Evolutionary conservation across 257 asterid genomes (phyloP), one percentile per base, ranked within the genome.

Genomic region (Solanum chiquidenum): DNA sequence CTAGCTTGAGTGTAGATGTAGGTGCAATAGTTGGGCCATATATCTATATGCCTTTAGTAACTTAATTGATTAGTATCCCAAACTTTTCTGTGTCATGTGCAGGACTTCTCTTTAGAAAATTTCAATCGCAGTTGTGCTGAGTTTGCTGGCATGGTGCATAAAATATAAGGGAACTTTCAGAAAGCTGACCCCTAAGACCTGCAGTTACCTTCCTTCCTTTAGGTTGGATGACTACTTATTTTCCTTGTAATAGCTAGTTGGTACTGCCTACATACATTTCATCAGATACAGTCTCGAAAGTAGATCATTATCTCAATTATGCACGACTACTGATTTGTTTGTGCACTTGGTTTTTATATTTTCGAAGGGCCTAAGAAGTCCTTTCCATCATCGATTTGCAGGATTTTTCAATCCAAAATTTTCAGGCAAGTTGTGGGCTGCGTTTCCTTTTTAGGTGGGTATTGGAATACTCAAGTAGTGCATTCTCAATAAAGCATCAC

Each of bases 91-190:
- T 90, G 89, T 77, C 89, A 87, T 85, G 87, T 95, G 98, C 97
- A 97, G 99, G 99, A 87, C 72, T 97, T 95, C 94, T 94, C 96
- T 83, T 87, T 94, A 83, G 97, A 94, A 88, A 91, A 92, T 84
- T 97, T 91, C 94, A 89, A 89, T 35, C 40, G 89, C 92, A 95
- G 97, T 91, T 55, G 90, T 86, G 95, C 93, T 91, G 94, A 90
- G 87, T 94, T 94, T 88, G 88, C 89, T 79, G 90, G 58, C 87
- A 90, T 88, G 88, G 82, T 92, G 89, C 90, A 90, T 90, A 95
- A 88, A 93, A 87, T 49, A 58, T 92, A 93, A 95, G 92, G 91
- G 42, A n/a, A 64, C 58, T 82, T 35, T 60, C 86, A 77, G 90
- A 91, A 92, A 90, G 92, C 92, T 82, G 88, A 88, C 88, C 80